Conservation (phyloP, 495 filamentous ascomycete genomes). For the Hypoxylon rickii region DNA sequence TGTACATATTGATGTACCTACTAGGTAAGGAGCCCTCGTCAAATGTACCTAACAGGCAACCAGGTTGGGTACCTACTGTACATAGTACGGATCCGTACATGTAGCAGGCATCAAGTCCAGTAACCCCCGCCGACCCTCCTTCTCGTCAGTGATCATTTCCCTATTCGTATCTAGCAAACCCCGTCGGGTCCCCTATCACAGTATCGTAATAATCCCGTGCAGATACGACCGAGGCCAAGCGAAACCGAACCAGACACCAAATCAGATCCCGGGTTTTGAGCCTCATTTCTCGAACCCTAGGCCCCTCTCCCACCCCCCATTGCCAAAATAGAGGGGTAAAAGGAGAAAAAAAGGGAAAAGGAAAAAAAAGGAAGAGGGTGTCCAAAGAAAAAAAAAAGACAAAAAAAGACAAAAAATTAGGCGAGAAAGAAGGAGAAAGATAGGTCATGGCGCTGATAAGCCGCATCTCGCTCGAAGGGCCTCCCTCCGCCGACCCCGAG, state of each 20-base stretch:
- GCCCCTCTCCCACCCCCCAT: not conserved
- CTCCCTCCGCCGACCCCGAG: conserved; percentile 53
- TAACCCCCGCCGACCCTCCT: not conserved
- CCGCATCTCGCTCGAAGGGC: conserved; percentile 45
- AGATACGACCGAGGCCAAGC: conserved; percentile 7
- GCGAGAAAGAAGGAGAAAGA: not conserved
- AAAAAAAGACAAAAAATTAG: conserved; percentile 15
- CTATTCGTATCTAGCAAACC: too few relatives aligned
- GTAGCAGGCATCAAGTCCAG: too few relatives aligned
- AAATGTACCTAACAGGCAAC: too few relatives aligned
- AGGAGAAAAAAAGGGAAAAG: not conserved
- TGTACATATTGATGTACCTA: too few relatives aligned
- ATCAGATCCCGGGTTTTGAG: conserved; percentile 2
- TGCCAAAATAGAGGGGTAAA: not conserved
- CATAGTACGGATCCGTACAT: too few relatives aligned
- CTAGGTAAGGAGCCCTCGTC: too few relatives aligned
- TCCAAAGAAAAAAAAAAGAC: not conserved
- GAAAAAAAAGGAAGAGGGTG: not conserved
- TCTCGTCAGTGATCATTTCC: not conserved
- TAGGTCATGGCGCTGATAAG: conserved; percentile 47
- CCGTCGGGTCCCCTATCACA: too few relatives aligned
- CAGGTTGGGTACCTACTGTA: too few relatives aligned
- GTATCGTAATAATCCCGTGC: not conserved
- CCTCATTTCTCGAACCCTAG: conserved; percentile 4
- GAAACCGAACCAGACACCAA: not conserved